Evolutionary conservation across 2,329 filamentous ascomycete genomes (phyloP).

Genomic region (Calonectria fujianensis): DNA sequence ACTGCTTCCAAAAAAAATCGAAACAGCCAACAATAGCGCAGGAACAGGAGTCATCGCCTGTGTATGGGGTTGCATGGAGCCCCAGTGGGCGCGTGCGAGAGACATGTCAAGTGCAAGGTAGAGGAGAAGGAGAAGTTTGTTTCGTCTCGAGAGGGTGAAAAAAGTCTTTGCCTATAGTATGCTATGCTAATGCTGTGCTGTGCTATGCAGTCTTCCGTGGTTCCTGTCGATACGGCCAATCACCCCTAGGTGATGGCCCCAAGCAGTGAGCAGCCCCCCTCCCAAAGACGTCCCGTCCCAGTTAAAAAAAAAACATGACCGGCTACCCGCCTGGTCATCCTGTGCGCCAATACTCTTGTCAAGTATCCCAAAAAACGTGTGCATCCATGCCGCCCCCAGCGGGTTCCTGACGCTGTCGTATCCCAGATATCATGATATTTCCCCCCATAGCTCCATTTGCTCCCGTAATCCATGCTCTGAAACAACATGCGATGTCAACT

Average conservation of each 20-base stretch:
- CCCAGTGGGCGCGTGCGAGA: slow-evolving; percentile 16
- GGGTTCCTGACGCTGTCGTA: slow-evolving; percentile 51
- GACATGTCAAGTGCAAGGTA: slow-evolving; percentile 32
- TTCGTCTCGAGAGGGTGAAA: slow-evolving; percentile 51
- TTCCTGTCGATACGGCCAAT: slow-evolving; percentile 52
- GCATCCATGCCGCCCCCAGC: slow-evolving; percentile 43
- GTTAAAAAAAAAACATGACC: slow-evolving; percentile 38
- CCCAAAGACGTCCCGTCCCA: slow-evolving; percentile 48
- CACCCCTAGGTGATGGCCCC: slow-evolving; percentile 43
- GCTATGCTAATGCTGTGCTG: slow-evolving; percentile 52
- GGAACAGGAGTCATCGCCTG: slow-evolving; percentile 17
- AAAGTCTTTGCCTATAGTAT: slow-evolving; percentile 54
- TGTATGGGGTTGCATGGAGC: slow-evolving; percentile 14
- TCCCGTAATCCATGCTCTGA: slow-evolving; percentile 61
- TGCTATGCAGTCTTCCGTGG: slow-evolving; percentile 56
- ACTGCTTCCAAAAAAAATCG: slow-evolving; percentile 21
- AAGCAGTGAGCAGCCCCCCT: slow-evolving; percentile 49
- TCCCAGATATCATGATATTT: slow-evolving; percentile 58
- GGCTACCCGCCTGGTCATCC: slow-evolving; percentile 53
- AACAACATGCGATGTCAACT: slow-evolving; percentile 58
- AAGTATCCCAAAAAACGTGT: slow-evolving; percentile 47
- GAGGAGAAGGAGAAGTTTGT: slow-evolving; percentile 42
- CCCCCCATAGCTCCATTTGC: slow-evolving; percentile 53
- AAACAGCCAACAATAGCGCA: slow-evolving; percentile 2
- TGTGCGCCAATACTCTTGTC: slow-evolving; percentile 48